Percentiles rank a stretch among this genome's conserved stretches.
Evolutionary conservation across 331 rosid genomes (phyloP).

Genomic region (Arachis monticola): DNA sequence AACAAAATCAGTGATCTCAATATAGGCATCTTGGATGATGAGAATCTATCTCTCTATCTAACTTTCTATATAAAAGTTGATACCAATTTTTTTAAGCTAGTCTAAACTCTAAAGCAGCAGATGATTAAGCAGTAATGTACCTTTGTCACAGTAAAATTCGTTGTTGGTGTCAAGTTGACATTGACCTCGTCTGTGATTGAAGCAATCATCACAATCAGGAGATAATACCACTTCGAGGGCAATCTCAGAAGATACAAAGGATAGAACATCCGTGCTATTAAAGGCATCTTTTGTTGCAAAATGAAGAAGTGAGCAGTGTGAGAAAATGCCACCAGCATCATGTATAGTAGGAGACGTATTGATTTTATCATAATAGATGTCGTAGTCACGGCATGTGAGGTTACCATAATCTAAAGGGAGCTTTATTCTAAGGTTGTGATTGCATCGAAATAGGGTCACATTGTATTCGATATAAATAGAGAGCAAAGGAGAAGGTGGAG

Average conservation of each 20-base stretch:
- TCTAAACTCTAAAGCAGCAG: neutral
- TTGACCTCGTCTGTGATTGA: neutral
- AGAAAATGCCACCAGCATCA: neutral
- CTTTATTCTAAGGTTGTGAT: rapidly evolving
- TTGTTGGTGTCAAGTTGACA: conserved; percentile 19
- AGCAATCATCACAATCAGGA: conserved; percentile 9
- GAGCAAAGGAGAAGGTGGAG: neutral
- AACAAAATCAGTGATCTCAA: too few relatives aligned
- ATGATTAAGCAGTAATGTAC: conserved; percentile 36
- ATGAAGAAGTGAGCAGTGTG: conserved; percentile 24
- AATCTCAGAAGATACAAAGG: conserved; percentile 6
- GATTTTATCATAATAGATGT: conserved; percentile 23
- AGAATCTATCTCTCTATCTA: too few relatives aligned
- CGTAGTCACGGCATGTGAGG: rapidly evolving
- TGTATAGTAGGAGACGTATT: neutral
- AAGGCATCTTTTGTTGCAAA: conserved; percentile 16
- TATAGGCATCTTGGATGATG: too few relatives aligned
- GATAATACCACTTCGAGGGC: neutral
- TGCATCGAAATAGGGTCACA: conserved; percentile 39
- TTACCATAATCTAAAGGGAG: rapidly evolving
- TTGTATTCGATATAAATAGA: conserved; percentile 15
- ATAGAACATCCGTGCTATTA: neutral
- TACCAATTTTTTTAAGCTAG: too few relatives aligned
- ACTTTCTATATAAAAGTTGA: too few relatives aligned
- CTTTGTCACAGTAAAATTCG: neutral